Percentiles rank a stretch among this genome's conserved stretches.
Conservation (phyloP, 2,329 filamentous ascomycete species). For the Aureobasidium sp. region DNA sequence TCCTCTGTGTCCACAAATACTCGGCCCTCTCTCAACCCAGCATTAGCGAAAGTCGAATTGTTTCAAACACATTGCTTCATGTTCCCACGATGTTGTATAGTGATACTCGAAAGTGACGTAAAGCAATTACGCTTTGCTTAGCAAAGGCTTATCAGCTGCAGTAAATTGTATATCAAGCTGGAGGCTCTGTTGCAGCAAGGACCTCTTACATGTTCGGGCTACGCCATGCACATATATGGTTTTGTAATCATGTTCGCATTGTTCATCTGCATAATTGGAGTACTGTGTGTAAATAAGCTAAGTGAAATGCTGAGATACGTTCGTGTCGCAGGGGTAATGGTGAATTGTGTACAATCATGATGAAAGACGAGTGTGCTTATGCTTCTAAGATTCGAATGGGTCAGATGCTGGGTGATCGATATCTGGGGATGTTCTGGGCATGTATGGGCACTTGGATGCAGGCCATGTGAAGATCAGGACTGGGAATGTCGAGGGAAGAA, state of each 20-base stretch:
- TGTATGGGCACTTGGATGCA: not conserved
- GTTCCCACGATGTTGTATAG: not conserved
- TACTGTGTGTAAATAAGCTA: not conserved
- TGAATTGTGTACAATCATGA: not conserved
- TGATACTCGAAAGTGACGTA: not conserved
- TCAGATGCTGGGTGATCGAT: too few species aligned
- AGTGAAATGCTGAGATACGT: not conserved
- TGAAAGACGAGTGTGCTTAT: too few species aligned
- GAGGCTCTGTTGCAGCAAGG: not conserved
- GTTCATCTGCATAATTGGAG: not conserved
- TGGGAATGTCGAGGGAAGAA: too few species aligned
- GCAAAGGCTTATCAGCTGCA: not conserved
- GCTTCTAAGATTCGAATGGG: too few species aligned
- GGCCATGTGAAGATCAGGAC: too few species aligned
- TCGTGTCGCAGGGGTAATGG: not conserved
- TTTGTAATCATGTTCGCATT: not conserved
- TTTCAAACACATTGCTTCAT: not conserved
- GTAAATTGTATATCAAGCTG: not conserved
- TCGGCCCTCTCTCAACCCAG: not conserved
- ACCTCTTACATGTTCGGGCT: not conserved
- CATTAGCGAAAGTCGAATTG: slow-evolving; percentile 4
- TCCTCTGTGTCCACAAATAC: slow-evolving; percentile 13
- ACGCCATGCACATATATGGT: not conserved
- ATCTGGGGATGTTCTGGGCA: too few species aligned
- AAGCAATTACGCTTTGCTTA: not conserved